Evolutionary conservation across 2,329 filamentous ascomycete genomes (phyloP).

Genomic region (Polychaeton citri): DNA sequence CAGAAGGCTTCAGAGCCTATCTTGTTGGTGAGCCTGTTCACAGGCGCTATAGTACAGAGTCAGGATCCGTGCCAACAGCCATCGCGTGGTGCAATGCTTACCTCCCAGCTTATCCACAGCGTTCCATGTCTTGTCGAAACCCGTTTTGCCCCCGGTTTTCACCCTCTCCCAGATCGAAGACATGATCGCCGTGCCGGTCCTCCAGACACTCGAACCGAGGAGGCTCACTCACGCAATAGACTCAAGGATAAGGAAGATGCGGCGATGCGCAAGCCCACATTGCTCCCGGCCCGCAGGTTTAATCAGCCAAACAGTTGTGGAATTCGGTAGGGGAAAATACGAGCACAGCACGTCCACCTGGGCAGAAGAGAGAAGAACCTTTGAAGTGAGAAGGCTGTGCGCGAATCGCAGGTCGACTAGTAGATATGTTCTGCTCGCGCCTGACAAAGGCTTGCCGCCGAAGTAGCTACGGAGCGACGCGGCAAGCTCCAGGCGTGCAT

Average conservation of each 20-base stretch:
- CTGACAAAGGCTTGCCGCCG: background rate
- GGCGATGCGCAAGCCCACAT: conserved; percentile 5
- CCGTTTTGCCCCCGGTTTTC: conserved; percentile 45
- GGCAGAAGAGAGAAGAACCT: background rate
- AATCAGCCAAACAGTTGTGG: background rate
- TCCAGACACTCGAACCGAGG: too few relatives aligned
- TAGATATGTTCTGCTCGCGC: background rate
- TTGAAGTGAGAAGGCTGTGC: too few relatives aligned
- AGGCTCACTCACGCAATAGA: too few relatives aligned
- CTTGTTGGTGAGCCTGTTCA: conserved; percentile 72
- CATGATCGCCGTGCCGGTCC: too few relatives aligned
- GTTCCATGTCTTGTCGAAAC: conserved; percentile 61
- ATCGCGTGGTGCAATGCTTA: background rate
- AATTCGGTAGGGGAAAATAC: background rate
- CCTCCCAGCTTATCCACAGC: conserved; percentile 47
- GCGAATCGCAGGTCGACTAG: too few relatives aligned
- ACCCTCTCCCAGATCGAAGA: conserved; percentile 39
- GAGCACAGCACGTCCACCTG: background rate
- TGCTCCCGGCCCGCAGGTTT: conserved; percentile 2
- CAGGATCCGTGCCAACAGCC: conserved; percentile 25
- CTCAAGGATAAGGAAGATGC: too few relatives aligned
- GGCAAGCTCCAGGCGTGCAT: background rate
- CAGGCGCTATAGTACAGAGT: conserved; percentile 36
- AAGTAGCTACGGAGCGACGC: background rate
- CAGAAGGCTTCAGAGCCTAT: conserved; percentile 72